Conservation (phyloP, 2,329 filamentous ascomycete species). For the Colletotrichum sp. region DNA sequence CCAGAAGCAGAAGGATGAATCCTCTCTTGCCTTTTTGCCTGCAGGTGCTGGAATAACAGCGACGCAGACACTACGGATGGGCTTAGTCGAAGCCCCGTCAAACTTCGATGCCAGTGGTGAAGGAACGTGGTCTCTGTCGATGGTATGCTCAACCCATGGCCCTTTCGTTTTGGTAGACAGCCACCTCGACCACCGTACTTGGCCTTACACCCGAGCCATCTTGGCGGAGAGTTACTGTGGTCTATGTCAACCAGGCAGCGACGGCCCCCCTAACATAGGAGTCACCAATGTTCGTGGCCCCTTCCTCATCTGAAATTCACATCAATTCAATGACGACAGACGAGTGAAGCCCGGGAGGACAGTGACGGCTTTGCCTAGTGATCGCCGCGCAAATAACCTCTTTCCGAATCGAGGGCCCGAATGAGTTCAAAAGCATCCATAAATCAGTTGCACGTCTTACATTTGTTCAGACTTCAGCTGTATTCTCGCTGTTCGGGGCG, state of each 20-base stretch:
- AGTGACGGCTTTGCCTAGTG: no score
- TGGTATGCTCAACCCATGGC: background rate
- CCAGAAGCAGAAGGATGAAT: background rate
- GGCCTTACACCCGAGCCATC: background rate
- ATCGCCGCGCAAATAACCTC: background rate
- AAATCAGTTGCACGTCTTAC: background rate
- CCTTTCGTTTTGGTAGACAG: background rate
- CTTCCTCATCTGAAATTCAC: no score
- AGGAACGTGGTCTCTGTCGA: background rate
- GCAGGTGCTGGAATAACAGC: background rate
- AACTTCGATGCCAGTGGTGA: background rate
- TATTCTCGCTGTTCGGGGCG: background rate
- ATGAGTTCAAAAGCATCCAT: background rate
- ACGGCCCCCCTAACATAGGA: background rate
- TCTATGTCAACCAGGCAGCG: background rate
- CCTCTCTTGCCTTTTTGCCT: background rate
- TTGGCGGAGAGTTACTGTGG: background rate
- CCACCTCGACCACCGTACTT: background rate
- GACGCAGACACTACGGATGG: accelerated
- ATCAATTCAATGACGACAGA: no score
- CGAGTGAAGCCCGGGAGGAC: no score
- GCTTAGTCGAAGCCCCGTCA: background rate
- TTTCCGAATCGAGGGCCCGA: background rate
- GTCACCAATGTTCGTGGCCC: accelerated
- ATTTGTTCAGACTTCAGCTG: background rate